A percentile compares a stretch with the other conserved stretches of the same genome.
phyloP scores from a whole-genome alignment of 305 asterid genomes.

The Fraxinus baroniana region DNA sequence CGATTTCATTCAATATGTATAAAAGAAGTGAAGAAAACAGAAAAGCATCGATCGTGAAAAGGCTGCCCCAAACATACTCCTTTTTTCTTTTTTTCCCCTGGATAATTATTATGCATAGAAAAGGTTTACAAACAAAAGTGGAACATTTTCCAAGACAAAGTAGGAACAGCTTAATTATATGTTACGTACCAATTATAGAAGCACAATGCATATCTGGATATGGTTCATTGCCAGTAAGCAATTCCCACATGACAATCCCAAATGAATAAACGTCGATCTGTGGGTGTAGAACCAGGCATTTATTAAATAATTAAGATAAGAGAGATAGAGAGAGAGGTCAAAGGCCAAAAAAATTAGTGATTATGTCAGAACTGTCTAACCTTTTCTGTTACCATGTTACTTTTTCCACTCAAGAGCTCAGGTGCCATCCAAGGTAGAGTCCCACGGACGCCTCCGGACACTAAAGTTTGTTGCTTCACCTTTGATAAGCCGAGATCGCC shows the following conservation, averaged over 20 bases:
- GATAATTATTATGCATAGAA: no score
- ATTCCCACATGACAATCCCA: slow-evolving; percentile 97
- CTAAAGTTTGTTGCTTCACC: slow-evolving; percentile 85
- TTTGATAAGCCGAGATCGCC: slow-evolving; percentile 97
- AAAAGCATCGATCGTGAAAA: neutral
- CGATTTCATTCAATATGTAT: neutral
- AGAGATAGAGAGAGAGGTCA: neutral
- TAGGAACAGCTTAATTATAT: neutral
- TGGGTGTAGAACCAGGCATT: neutral
- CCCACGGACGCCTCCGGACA: slow-evolving; percentile 99
- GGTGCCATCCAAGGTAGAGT: slow-evolving; percentile 99
- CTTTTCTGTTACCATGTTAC: slow-evolving; percentile 95
- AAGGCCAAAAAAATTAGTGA: neutral
- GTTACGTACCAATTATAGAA: slow-evolving; percentile 72
- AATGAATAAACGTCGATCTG: slow-evolving; percentile 94
- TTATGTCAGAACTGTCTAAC: slow-evolving; percentile 30
- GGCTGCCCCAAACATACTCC: neutral
- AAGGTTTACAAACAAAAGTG: no score
- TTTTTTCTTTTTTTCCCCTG: no score
- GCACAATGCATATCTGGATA: slow-evolving; percentile 92
- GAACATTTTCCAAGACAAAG: neutral
- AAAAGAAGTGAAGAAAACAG: neutral
- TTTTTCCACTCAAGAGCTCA: slow-evolving; percentile 91
- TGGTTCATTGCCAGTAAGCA: slow-evolving; percentile 96
- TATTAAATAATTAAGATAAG: slow-evolving; percentile 3